phyloP scores from a whole-genome alignment of 352 stramenopile genomes.

The Globisporangium acanthophoron region DNA sequence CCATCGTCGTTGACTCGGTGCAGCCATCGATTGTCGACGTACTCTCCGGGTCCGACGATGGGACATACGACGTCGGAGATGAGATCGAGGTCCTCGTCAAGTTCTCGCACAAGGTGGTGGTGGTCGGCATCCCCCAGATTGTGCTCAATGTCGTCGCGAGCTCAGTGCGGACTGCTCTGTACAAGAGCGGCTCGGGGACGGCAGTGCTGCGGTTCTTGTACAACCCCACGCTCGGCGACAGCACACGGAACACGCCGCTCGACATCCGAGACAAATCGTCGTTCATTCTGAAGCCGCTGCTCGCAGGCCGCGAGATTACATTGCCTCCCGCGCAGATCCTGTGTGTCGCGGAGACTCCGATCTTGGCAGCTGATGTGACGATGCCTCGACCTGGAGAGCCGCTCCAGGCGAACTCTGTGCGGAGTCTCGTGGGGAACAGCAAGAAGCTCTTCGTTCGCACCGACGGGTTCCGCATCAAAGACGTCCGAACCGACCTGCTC shows the following conservation, averaged over 20 bases:
- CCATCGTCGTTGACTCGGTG: constrained; percentile 41
- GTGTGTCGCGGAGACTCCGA: constrained; percentile 26
- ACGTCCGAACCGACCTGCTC: constrained; percentile 25
- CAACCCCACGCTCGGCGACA: constrained; percentile 31
- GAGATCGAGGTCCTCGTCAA: constrained; percentile 40
- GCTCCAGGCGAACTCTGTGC: constrained; percentile 39
- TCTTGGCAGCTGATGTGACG: constrained; percentile 30
- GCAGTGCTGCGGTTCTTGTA: constrained; percentile 50
- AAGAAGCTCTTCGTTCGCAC: constrained; percentile 61
- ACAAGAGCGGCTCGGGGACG: constrained; percentile 42
- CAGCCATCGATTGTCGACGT: constrained; percentile 39
- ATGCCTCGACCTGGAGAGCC: constrained; percentile 39
- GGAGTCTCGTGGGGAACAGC: constrained; percentile 55
- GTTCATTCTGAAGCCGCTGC: constrained; percentile 37
- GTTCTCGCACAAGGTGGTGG: constrained; percentile 52
- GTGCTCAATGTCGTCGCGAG: constrained; percentile 42
- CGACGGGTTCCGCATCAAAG: constrained; percentile 38
- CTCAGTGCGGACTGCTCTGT: constrained; percentile 34
- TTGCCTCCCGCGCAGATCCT: constrained; percentile 32
- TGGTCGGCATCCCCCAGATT: constrained; percentile 33
- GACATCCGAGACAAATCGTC: constrained; percentile 35
- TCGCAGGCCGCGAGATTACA: constrained; percentile 19
- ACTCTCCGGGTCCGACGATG: constrained; percentile 28
- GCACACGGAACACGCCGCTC: constrained; percentile 31
- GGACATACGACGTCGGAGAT: constrained; percentile 63